Conservation (phyloP, 495 filamentous ascomycete species). For the Trichoderma asperelloides region DNA sequence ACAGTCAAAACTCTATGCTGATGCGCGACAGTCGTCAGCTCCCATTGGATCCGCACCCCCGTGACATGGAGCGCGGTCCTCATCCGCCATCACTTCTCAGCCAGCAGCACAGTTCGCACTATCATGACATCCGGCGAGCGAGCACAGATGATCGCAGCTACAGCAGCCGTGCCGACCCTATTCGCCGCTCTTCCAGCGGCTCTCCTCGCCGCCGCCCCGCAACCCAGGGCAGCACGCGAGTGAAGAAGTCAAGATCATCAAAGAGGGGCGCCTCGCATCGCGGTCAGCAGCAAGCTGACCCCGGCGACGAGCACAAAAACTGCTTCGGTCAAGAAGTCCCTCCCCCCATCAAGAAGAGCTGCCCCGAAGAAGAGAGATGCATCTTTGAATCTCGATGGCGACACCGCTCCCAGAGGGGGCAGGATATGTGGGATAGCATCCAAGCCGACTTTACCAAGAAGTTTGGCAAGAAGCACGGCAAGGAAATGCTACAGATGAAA, state of each 20-base stretch:
- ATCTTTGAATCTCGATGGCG: constrained; percentile 35
- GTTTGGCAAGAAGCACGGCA: constrained; percentile 27
- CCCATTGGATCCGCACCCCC: background rate
- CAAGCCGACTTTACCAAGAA: constrained; percentile 34
- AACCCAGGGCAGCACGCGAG: background rate
- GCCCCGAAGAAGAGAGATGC: constrained; percentile 38
- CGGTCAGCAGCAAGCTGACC: background rate
- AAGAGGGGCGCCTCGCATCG: background rate
- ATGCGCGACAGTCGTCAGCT: background rate
- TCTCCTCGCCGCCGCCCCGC: background rate
- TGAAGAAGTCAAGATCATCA: background rate
- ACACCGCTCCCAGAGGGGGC: constrained; percentile 36
- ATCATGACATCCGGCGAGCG: background rate
- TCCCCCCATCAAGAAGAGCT: constrained; percentile 28
- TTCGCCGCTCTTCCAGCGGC: constrained; percentile 3
- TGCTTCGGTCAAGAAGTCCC: constrained; percentile 17
- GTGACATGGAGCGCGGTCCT: background rate
- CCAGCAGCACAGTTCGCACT: constrained; percentile 11
- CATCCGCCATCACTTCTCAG: constrained; percentile 20
- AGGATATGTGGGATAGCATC: constrained; percentile 45
- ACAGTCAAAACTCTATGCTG: background rate
- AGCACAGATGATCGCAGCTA: constrained; percentile 5
- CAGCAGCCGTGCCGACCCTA: background rate
- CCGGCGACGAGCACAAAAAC: constrained; percentile 7
- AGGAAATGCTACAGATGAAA: constrained; percentile 42